phyloP scores from a whole-genome alignment of 192 early-diverging fungal genomes.

The Linnemannia exigua region DNA sequence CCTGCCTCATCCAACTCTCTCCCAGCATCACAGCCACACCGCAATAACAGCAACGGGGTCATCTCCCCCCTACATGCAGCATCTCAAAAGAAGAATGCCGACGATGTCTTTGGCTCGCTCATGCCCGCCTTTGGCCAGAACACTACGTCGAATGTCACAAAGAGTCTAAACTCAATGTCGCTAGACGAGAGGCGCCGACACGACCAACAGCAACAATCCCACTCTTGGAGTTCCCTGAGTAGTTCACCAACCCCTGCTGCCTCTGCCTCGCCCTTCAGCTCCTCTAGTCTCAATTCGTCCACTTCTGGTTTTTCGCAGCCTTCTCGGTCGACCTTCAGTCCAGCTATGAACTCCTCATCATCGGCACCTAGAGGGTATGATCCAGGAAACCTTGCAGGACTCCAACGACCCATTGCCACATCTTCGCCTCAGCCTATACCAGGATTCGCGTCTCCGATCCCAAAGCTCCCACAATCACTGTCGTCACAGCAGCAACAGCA shows the following conservation, averaged over 20 bases:
- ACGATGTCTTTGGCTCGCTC: conserved; percentile 51
- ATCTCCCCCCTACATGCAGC: not conserved
- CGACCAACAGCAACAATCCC: conserved; percentile 43
- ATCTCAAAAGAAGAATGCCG: conserved; percentile 42
- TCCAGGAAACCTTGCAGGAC: conserved; percentile 22
- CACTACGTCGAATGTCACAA: conserved; percentile 13
- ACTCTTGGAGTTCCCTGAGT: conserved; percentile 19
- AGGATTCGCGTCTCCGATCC: conserved; percentile 27
- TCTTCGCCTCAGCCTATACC: conserved; percentile 9
- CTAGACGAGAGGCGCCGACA: conserved; percentile 43
- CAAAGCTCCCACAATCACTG: conserved; percentile 24
- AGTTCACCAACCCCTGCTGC: conserved; percentile 17
- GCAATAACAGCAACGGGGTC: conserved; percentile 4
- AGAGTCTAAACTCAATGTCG: conserved; percentile 38
- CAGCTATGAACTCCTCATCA: conserved; percentile 1
- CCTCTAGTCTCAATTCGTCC: not conserved
- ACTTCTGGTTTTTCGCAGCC: conserved; percentile 20
- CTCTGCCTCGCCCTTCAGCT: not conserved
- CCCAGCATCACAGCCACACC: not conserved
- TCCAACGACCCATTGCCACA: not conserved
- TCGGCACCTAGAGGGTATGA: conserved; percentile 20
- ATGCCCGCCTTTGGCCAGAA: conserved; percentile 42
- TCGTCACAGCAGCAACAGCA: conserved; percentile 14
- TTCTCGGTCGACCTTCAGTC: not conserved
- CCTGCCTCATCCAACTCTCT: conserved; percentile 2